These are phyloP conservation scores for Camellia japonica DNA, from an alignment of 148 eudicot genomes.

Conservation along the genomic window DNA sequence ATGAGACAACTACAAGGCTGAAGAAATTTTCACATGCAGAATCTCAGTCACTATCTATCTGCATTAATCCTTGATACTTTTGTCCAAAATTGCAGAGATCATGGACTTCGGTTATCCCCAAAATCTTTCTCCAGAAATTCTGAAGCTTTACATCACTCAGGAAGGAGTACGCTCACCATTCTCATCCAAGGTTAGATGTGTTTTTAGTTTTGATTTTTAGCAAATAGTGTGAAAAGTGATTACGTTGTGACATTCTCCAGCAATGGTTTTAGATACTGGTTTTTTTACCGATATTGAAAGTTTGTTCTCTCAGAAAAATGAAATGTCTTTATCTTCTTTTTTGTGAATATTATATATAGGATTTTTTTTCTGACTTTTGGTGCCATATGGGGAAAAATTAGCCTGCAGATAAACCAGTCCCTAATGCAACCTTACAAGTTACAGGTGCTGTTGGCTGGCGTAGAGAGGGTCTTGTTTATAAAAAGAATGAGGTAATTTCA, in stretches of 20 bases:
- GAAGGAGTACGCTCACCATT: conserved; percentile 98
- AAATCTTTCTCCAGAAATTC: conserved; percentile 92
- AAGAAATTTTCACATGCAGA: background rate
- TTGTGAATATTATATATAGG: background rate
- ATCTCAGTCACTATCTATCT: background rate
- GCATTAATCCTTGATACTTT: background rate
- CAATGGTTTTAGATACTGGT: background rate
- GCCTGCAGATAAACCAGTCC: conserved; percentile 92
- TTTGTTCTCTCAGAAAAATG: background rate
- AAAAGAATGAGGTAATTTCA: conserved; percentile 82
- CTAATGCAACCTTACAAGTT: conserved; percentile 99
- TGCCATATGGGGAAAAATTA: conserved; percentile 26
- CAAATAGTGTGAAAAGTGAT: background rate
- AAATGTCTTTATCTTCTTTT: conserved; percentile 4
- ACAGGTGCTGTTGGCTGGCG: conserved; percentile 99
- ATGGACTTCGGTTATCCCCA: conserved; percentile 99
- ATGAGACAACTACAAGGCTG: background rate
- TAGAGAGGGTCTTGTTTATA: conserved; percentile 88
- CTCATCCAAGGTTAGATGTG: conserved; percentile 74
- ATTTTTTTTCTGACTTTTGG: conserved; percentile 19
- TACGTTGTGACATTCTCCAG: background rate
- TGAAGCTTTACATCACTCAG: conserved; percentile 96
- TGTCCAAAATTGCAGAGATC: conserved; percentile 62
- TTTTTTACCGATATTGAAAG: background rate
- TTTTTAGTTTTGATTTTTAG: background rate